Percentiles rank a stretch among this genome's conserved stretches.
These are phyloP conservation scores for Sugiyamaella qingdaonensis DNA, from an alignment of 805 yeast genomes.

Conservation along the genomic window DNA sequence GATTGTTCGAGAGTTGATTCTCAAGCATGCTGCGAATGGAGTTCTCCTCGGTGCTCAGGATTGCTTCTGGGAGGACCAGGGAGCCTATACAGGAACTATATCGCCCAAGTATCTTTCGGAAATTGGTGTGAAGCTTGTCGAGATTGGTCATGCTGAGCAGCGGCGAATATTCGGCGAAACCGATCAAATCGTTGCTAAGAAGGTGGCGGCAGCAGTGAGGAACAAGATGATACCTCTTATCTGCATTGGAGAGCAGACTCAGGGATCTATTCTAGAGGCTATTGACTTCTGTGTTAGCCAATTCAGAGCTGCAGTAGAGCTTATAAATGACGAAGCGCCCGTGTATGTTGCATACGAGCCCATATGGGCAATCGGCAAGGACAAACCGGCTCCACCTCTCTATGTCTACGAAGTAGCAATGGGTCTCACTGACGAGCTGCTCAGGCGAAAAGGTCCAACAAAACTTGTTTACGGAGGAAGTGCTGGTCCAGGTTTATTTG, in stretches of 20 bases:
- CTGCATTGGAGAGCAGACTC: constrained; percentile 26
- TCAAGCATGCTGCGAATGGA: not conserved
- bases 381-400: constrained; percentile 25
- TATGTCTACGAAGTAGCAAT: constrained; percentile 25
- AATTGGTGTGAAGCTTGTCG: constrained; percentile 25
- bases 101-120: constrained; percentile 25
- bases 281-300: constrained; percentile 20
- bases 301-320: constrained; percentile 15
- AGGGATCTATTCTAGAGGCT: constrained; percentile 14
- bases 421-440: constrained; percentile 19
- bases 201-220: constrained; percentile 22
- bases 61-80: constrained; percentile 25
- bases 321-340: constrained; percentile 5
- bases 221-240: constrained; percentile 25
- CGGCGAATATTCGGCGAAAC: constrained; percentile 26
- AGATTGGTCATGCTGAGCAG: constrained; percentile 31
- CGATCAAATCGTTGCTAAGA: constrained; percentile 23
- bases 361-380: constrained; percentile 32
- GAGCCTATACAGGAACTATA: constrained; percentile 30
- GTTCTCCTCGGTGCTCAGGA: constrained; percentile 28
- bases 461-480: constrained; percentile 29
- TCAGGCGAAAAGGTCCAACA: constrained; percentile 11
- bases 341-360: constrained; percentile 31
- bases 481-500: constrained; percentile 28
- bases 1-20: not conserved